A percentile compares a stretch with the other conserved stretches of the same genome.
Evolutionary conservation across 345 rosid species (phyloP).

Genomic region (Draba incana): DNA sequence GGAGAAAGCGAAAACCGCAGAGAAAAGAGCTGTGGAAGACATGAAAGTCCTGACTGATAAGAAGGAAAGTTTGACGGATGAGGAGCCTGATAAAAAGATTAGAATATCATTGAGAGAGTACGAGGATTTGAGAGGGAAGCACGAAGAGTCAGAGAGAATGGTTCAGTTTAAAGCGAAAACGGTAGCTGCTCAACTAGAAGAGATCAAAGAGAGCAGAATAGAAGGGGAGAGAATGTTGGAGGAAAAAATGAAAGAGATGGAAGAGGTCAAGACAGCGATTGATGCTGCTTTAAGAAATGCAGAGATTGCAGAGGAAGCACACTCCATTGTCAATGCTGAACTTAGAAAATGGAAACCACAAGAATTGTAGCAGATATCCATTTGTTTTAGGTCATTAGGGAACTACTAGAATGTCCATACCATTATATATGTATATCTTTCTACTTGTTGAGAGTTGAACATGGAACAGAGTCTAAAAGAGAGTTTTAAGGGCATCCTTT

Average conservation of each 20-base stretch:
- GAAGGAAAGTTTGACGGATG: conserved; percentile 29
- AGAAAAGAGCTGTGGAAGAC: conserved; percentile 53
- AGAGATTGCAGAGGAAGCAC: conserved; percentile 71
- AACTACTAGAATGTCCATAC: conserved; percentile 36
- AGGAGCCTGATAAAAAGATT: conserved; percentile 49
- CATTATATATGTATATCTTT: not conserved
- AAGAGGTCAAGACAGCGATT: conserved; percentile 61
- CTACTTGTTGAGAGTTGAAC: conserved; percentile 11
- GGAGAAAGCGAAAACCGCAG: conserved; percentile 59
- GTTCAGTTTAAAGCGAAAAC: conserved; percentile 60
- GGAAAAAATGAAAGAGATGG: conserved; percentile 57
- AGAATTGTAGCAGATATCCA: conserved; percentile 30
- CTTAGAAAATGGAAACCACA: conserved; percentile 62
- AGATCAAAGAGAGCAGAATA: conserved; percentile 47
- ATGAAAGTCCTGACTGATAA: conserved; percentile 52
- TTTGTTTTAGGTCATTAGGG: conserved; percentile 36
- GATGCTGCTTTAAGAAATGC: conserved; percentile 72
- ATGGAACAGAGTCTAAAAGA: conserved; percentile 20
- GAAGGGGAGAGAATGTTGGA: conserved; percentile 55
- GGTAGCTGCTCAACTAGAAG: conserved; percentile 53
- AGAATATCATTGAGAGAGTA: conserved; percentile 58
- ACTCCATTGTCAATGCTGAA: conserved; percentile 61
- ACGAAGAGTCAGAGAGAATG: conserved; percentile 51
- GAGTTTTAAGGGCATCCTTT: not conserved
- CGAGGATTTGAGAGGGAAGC: conserved; percentile 56